Evolutionary conservation across 2,329 filamentous ascomycete species (phyloP), one percentile per base, ranked within the genome.

Genomic region (Aspergillus fumigatiaffinis): DNA sequence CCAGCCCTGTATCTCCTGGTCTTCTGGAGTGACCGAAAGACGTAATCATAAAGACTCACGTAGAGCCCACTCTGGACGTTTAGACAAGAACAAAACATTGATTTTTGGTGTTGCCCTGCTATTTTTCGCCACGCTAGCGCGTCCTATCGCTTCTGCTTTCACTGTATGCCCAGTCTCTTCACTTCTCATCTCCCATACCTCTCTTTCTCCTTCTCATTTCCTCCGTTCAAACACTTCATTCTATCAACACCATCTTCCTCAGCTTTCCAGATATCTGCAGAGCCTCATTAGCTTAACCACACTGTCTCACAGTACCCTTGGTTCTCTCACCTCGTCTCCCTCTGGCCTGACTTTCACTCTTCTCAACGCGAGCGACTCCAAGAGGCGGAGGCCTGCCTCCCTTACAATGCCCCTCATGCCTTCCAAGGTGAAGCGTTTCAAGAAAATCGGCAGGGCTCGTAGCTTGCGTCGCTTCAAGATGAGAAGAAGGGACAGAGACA

Each of bases 401-500:
- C 5, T 14, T 21, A 17, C 23, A 25, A 25, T 12, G 12, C 14
- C 44, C 2, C 44, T 47, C 21, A 47, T 47, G 44, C 44, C n/a
- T 23, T 47, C 21, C n/a, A 47, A 47, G 21, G 8, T 25, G 10
- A 47, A 26, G 12, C 12, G 23, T 47, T 23, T 14, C 23, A 47
- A 17, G 44, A 47, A n/a, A 14, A 17, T 5, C 12, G 6, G 44
- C 9, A 47, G 10, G 21, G 10, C 14, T 20, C 10, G 23, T 8
- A 4, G 12, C 21, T 23, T 14, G 12, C 20, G 44, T 14, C 23
- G 61, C 47, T 66, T 67, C 60, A 65, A 61, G 51, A 50, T 67
- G 29, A 62, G 54, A 49, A 62, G 55, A 55, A 64, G 53, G 35
- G 53, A 51, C 41, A 58, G 50, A 26, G 56, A 60, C 5, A 54